Base-by-base conservation (phyloP, 2,329 filamentous ascomycete genomes). In the Cercospora sp. region DNA sequence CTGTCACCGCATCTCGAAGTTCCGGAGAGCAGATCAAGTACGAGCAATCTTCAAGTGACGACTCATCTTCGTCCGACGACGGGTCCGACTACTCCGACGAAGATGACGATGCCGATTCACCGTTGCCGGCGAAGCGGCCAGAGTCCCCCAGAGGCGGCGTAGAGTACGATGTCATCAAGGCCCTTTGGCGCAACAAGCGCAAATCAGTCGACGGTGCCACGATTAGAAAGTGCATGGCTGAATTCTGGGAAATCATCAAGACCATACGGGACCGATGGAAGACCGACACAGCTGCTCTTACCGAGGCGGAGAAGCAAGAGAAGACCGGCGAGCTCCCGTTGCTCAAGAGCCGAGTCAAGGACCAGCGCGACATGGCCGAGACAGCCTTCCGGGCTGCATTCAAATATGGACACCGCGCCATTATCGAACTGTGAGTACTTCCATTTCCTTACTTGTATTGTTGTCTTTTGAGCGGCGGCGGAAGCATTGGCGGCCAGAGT, bases 211-310 rank as follows among this genome's bases (percentile, higher is more conserved):
- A 80, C 64, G 79, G 81, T 16, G 83, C 85, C 28, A 83, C 84
- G 68, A 84, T 89, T 66, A 84, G 86, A 70, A 80, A 78, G 69
- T 85, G 84, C 55, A 80, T 89, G 70, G 82, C 82, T 60, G 82
- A 84, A 53, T 86, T 87, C 74, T 88, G 87, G 80, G 86, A 89
- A 60, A 80, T 89, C 55, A 80, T 89, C 67, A 86, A 86, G 74
- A 82, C 82, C 6, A 83, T 89, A 65, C 83, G 87, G 67, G 87
- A 89, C 75, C 81, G 84, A 42, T 90, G 87, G 87, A 88, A 88
- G 74, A 79, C 82, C 36, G 86, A 87, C 72, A 83, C 81, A 53
- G 83, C 85, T 70, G 83, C 84, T 26, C 81, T 89, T 69, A 83
- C 85, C 69, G 81, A 85, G 69, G 87, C 87, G 10, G 86, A 87